These are phyloP conservation scores for Tremellales sp. DNA, from an alignment of 1,284 basidiomycete genomes.

Conservation along the genomic window DNA sequence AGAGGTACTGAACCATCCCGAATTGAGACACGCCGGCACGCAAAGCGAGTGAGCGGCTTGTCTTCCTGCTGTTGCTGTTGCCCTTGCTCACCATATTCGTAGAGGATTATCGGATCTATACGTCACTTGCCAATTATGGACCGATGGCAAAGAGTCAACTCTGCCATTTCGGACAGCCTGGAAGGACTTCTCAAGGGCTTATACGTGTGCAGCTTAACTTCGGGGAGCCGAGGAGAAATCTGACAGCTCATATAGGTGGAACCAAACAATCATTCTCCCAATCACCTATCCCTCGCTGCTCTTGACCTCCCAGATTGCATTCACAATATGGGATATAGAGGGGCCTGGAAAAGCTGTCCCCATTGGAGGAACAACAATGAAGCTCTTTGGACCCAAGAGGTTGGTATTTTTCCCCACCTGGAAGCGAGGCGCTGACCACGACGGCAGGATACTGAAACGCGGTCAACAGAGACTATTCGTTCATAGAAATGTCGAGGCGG, in stretches of 20 bases:
- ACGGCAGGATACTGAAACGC: slow-evolving; percentile 72
- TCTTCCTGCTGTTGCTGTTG: slow-evolving; percentile 3
- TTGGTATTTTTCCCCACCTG: slow-evolving; percentile 42
- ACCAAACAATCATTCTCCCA: slow-evolving; percentile 86
- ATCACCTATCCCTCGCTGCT: slow-evolving; percentile 89
- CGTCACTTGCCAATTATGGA: slow-evolving; percentile 82
- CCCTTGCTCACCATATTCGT: slow-evolving; percentile 22
- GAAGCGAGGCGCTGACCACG: slow-evolving; percentile 7
- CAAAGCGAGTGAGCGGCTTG: slow-evolving; percentile 62
- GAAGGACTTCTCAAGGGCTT: slow-evolving; percentile 81
- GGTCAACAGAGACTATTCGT: slow-evolving; percentile 86
- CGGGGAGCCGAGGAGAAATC: not conserved
- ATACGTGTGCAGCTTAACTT: slow-evolving; percentile 57
- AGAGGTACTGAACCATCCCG: slow-evolving; percentile 70
- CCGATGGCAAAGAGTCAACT: slow-evolving; percentile 88
- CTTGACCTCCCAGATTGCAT: slow-evolving; percentile 77
- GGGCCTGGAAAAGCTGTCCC: slow-evolving; percentile 68
- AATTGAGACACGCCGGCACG: slow-evolving; percentile 70
- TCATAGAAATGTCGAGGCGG: slow-evolving; percentile 78
- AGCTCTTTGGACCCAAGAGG: slow-evolving; percentile 88
- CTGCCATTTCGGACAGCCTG: slow-evolving; percentile 87
- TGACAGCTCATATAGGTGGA: slow-evolving; percentile 72
- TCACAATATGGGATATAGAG: slow-evolving; percentile 92
- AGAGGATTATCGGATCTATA: slow-evolving; percentile 84
- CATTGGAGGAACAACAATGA: slow-evolving; percentile 85